Conservation (phyloP, 2,329 filamentous ascomycete species). For the Pyricularia sp. region DNA sequence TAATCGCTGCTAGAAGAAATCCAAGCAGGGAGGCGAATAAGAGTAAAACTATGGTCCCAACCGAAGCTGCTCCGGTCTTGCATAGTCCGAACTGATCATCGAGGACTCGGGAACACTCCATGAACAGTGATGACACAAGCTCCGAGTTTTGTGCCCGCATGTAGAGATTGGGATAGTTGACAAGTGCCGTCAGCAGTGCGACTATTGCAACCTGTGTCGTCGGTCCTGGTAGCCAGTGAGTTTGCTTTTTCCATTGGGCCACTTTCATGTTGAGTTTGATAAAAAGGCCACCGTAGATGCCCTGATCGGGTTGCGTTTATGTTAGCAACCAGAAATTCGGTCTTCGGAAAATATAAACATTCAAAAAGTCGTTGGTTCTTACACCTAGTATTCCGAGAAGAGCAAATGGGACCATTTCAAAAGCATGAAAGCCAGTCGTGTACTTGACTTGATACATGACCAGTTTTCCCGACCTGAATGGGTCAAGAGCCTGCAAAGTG, state of each 20-base stretch:
- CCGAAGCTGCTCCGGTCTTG: conserved; percentile 74
- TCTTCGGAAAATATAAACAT: not conserved
- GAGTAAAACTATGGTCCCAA: conserved; percentile 72
- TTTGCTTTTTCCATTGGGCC: conserved; percentile 66
- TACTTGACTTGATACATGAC: conserved; percentile 96
- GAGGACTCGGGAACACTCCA: conserved; percentile 73
- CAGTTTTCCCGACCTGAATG: conserved; percentile 89
- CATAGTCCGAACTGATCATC: conserved; percentile 89
- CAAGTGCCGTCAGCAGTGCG: conserved; percentile 70
- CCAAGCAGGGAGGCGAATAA: conserved; percentile 75
- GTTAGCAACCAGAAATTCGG: not conserved
- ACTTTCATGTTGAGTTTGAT: conserved; percentile 90
- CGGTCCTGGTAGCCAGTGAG: conserved; percentile 58
- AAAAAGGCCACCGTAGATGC: conserved; percentile 90
- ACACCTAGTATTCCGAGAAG: conserved; percentile 76
- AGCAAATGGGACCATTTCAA: conserved; percentile 83
- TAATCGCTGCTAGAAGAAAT: conserved; percentile 76
- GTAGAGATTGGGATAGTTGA: conserved; percentile 95
- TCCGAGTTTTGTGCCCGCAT: conserved; percentile 90
- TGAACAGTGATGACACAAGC: conserved; percentile 83
- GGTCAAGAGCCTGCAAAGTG: conserved; percentile 84
- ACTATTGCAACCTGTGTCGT: conserved; percentile 73
- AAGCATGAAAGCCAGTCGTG: conserved; percentile 83
- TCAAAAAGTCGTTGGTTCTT: conserved; percentile 16
- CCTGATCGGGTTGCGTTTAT: conserved; percentile 28